A percentile compares a stretch with the other conserved stretches of the same genome.
Evolutionary conservation across 1,284 basidiomycete genomes (phyloP).

Genomic region (Lentinus polychrous): DNA sequence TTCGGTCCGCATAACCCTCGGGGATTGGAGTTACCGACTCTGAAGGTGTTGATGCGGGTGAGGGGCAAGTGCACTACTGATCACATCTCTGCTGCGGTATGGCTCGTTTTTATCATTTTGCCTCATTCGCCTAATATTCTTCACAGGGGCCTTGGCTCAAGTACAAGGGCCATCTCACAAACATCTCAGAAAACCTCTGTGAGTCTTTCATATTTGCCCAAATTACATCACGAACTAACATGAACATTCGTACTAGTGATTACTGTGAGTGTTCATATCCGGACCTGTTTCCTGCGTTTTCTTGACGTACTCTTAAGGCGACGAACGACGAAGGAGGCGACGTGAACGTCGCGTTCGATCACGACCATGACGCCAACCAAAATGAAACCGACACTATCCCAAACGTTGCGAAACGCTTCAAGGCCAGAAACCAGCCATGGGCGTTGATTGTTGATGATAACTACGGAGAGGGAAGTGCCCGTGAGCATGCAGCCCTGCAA

Average conservation of each 20-base stretch:
- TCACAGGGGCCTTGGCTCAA: conserved; percentile 91
- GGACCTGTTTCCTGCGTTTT: background rate
- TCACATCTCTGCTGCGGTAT: conserved; percentile 89
- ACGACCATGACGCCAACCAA: conserved; percentile 39
- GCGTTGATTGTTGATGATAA: conserved; percentile 94
- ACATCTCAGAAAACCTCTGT: conserved; percentile 95
- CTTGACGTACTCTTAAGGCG: conserved; percentile 38
- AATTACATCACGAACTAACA: conserved; percentile 30
- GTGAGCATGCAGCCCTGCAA: conserved; percentile 96
- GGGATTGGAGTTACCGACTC: conserved; percentile 70
- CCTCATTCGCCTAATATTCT: background rate
- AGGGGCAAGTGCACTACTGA: conserved; percentile 99
- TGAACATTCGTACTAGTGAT: conserved; percentile 49
- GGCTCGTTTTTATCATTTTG: conserved; percentile 20
- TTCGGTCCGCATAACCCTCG: conserved; percentile 54
- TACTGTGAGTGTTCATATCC: conserved; percentile 30
- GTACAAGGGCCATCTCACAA: conserved; percentile 94
- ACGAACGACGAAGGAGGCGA: conserved; percentile 90
- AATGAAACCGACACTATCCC: conserved; percentile 78
- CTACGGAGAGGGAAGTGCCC: conserved; percentile 96
- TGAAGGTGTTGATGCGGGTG: conserved; percentile 87
- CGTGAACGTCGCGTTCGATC: conserved; percentile 85
- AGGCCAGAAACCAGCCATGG: conserved; percentile 81
- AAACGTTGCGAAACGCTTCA: conserved; percentile 82
- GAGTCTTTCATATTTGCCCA: conserved; percentile 27